These are phyloP conservation scores for Hibiscus syriacus DNA, from an alignment of 345 rosid genomes.

Conservation along the genomic window DNA sequence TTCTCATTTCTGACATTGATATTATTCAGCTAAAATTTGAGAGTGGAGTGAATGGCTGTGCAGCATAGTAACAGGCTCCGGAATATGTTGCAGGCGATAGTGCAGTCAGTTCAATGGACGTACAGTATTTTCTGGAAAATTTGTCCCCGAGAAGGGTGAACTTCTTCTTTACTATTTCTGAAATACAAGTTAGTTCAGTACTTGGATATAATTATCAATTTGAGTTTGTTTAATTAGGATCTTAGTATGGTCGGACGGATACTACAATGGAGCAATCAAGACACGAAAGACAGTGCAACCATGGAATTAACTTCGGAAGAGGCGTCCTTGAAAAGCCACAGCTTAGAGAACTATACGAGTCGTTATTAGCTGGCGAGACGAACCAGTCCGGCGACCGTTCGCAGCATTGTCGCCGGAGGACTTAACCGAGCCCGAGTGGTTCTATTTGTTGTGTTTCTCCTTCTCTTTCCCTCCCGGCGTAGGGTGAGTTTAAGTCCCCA, in stretches of 20 bases:
- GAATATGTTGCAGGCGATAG: conserved; percentile 64
- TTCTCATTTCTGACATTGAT: neutral
- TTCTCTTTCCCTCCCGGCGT: conserved; percentile 79
- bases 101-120: conserved; percentile 93
- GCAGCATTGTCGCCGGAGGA: conserved; percentile 88
- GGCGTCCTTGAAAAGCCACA: conserved; percentile 92
- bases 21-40: conserved; percentile 15
- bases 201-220: neutral
- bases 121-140: conserved; percentile 91
- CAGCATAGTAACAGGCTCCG: conserved; percentile 55
- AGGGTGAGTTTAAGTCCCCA: conserved; percentile 45
- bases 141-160: conserved; percentile 90
- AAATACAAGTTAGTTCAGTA: no score
- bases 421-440: conserved; percentile 94
- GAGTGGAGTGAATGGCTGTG: conserved; percentile 27
- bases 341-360: conserved; percentile 82
- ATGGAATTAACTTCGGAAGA: conserved; percentile 86
- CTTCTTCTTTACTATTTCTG: conserved; percentile 19
- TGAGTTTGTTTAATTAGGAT: conserved; percentile 31
- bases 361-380: conserved; percentile 68
- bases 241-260: conserved; percentile 85
- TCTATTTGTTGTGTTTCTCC: conserved; percentile 93
- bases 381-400: conserved; percentile 67
- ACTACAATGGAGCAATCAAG: conserved; percentile 95
- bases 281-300: conserved; percentile 96